phyloP scores from a whole-genome alignment of 495 filamentous ascomycete species.

The Trichoderma gamsii region DNA sequence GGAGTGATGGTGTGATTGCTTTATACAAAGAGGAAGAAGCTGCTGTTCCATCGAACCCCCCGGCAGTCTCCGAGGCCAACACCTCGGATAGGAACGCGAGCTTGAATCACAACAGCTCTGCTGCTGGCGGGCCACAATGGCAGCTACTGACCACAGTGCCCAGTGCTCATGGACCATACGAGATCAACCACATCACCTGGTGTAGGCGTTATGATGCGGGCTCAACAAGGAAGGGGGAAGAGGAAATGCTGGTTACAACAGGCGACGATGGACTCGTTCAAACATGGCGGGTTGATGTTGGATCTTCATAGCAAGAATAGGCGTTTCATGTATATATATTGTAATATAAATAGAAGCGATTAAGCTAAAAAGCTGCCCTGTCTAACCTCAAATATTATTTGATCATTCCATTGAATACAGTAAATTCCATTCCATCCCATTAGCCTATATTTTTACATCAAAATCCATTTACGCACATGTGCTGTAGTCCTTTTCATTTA shows the following conservation, averaged over 20 bases:
- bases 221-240: conserved; percentile 42
- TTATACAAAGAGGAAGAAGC: conserved; percentile 61
- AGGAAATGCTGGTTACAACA: conserved; percentile 73
- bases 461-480: too few species aligned
- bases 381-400: neutral
- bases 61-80: conserved; percentile 58
- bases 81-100: neutral
- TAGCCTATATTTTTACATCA: too few species aligned
- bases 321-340: neutral
- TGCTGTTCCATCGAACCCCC: conserved; percentile 27
- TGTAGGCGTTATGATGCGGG: conserved; percentile 52
- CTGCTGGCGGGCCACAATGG: neutral
- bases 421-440: too few species aligned
- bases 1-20: conserved; percentile 78
- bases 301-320: neutral
- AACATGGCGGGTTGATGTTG: conserved; percentile 50
- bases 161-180: conserved; percentile 80
- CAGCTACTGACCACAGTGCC: conserved; percentile 37
- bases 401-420: neutral
- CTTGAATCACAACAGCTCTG: neutral
- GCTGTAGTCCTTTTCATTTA: too few species aligned
- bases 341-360: neutral
- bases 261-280: conserved; percentile 75
- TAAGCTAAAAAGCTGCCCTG: neutral
- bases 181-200: conserved; percentile 89